Base-by-base conservation (phyloP, 225 moss, liverwort and hornwort species). In the Bryoerythrophyllum caledonicum region DNA sequence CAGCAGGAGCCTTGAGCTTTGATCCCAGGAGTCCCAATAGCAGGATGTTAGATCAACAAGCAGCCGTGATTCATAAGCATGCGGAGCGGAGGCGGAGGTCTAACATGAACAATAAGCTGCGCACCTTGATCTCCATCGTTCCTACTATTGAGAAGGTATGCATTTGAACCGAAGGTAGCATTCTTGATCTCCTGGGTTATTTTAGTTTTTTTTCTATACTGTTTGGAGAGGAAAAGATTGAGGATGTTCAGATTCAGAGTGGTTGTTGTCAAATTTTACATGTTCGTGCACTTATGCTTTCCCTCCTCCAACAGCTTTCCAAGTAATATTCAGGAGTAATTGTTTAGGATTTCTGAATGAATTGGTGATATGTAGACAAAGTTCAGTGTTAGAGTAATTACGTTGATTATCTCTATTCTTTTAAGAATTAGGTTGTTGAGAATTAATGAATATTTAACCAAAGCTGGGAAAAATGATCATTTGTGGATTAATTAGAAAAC, bases 131-230 rank as follows among this genome's bases (percentile, higher is more conserved):
- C 60, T 67, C 84, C 51, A 71, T 87, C 35, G 79, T 87, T 40
- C 87, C 87, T 63, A 81, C 81, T 60, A 81, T 71, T 26, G 76
- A 79, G 57, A 87, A 87, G 87, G 86, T 87, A 61, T 10, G 37
- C 3, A 57, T 41, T 27, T 17, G 21, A 51, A 43, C 34, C 51
- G 10, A 4, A n/a, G 23, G 8, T 0, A 38, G 38, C 38, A 38
- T 8, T 0, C 38, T 38, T 38, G 38, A 38, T 53, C 20, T 55
- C n/a, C n/a, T n/a, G n/a, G n/a, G n/a, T n/a, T n/a, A n/a, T n/a
- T 2, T 9, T 8, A 6, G 8, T 2, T 2, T 0, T 21, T 26
- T 27, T 30, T 6, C 15, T 48, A 16, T 17, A 17, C 17, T 16
- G 17, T 16, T 48, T 48, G 1, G 6, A 0, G 0, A 17, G 4